Evolutionary conservation across 2,329 filamentous ascomycete genomes (phyloP).

Genomic region (Myriosclerotinia curreyana): DNA sequence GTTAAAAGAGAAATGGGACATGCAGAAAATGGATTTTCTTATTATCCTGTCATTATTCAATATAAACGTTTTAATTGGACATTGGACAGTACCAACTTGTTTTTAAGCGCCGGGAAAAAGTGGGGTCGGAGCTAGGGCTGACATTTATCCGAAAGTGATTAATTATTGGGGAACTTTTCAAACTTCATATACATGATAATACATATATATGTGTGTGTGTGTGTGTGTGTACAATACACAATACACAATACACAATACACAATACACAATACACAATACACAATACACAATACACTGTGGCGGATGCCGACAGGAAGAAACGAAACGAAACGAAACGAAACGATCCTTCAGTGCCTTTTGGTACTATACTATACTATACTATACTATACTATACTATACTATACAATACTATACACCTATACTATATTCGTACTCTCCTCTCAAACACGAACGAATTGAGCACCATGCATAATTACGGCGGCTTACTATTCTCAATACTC

Average conservation of each 20-base stretch:
- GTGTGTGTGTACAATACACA: too few relatives aligned
- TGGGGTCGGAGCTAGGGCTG: background rate
- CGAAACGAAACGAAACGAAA: background rate
- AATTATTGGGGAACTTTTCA: too few relatives aligned
- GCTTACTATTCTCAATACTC: background rate
- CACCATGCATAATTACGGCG: background rate
- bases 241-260: too few relatives aligned
- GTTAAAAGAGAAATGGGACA: background rate
- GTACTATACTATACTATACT: too few relatives aligned
- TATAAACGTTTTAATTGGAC: conserved; percentile 5
- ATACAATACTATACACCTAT: too few relatives aligned
- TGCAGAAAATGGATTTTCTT: background rate
- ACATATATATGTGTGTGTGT: too few relatives aligned
- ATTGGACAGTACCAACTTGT: too few relatives aligned
- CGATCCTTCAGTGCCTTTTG: background rate
- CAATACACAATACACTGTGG: background rate
- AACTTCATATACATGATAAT: too few relatives aligned
- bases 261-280: too few relatives aligned
- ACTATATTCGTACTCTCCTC: too few relatives aligned
- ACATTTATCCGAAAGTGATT: background rate
- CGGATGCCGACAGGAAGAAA: conserved; percentile 1
- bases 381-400: too few relatives aligned
- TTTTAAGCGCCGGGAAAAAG: conserved; percentile 11
- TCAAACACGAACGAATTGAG: background rate
- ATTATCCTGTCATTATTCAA: too few relatives aligned